A percentile compares a stretch with the other conserved stretches of the same genome.
Conservation (phyloP, 2,329 filamentous ascomycete genomes). For the Esteya vermicola region DNA sequence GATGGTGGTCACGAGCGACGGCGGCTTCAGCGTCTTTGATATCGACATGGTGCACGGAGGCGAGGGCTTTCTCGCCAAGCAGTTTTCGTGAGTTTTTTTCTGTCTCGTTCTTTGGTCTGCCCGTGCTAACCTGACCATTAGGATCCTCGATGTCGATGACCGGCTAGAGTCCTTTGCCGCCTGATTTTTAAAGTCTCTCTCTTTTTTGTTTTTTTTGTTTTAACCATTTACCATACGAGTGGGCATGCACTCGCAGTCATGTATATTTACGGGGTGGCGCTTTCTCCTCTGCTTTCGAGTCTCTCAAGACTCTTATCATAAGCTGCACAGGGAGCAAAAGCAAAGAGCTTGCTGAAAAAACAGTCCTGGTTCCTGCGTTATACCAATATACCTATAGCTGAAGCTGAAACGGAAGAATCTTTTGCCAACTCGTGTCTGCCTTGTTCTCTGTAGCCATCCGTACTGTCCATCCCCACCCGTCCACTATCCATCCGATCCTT, state of each 20-base stretch:
- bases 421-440: no score
- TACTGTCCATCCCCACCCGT: not conserved
- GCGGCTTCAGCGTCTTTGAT: conserved; percentile 86
- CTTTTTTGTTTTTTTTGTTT: not conserved
- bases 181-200: conserved; percentile 6
- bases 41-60: conserved; percentile 91
- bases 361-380: no score
- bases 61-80: conserved; percentile 79
- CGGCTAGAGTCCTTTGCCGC: conserved; percentile 35
- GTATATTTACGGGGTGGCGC: no score
- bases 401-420: no score
- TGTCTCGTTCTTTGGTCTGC: conserved; percentile 1
- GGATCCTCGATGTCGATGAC: conserved; percentile 40
- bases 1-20: conserved; percentile 96
- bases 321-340: no score
- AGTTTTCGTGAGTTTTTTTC: conserved; percentile 62
- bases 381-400: no score
- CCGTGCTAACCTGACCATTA: conserved; percentile 18
- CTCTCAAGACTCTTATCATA: no score
- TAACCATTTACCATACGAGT: no score
- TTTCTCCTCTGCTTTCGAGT: no score
- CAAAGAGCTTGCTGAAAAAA: no score
- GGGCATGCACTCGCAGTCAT: no score
- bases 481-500: not conserved
- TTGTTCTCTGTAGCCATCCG: no score